Evolutionary conservation across 495 filamentous ascomycete species (phyloP), one percentile per base, ranked within the genome.

Genomic region (Penicillium verhagenii): DNA sequence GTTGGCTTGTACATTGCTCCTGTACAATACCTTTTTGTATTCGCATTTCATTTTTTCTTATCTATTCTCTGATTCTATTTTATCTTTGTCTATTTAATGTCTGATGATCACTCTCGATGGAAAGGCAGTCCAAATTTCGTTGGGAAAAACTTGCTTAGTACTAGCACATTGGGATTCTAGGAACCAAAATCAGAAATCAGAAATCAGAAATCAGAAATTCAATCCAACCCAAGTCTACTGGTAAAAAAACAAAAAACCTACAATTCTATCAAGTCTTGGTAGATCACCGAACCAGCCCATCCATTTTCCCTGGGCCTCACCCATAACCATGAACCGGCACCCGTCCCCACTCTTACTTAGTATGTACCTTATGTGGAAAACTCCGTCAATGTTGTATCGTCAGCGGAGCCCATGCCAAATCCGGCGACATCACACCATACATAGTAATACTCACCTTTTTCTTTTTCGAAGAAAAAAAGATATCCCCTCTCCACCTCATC

Each of bases 1-100:
- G 47, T 58, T 59, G 54, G 54, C 47, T 56, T 66, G 60, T 54
- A 64, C 50, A 66, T 61, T 59, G 56, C 47, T 64, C 24, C 31
- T 67, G 64, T 67, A 64, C 44, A 45, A 64, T 67, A 64, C 35
- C 46, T 48, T 16, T 18, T 35, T 19, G 46, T 16, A 16, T 35
- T n/a, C 33, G n/a, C 16, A 35, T 35, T 35, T 4, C 14, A 16
- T 28, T 47, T 18, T 38, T 23, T 31, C 19, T 47, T 40, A n/a
- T n/a, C 25, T 26, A 4, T 16, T 29, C 23, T 35, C 38, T 37
- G 26, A 31, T 20, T 25, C 11, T 25, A 23, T 28, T 29, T 38
- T 35, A 43, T 43, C 7, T 3, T 29, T 5, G 23, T 39, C 31
- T n/a, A 21, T 48, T 28, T 54, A 38, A 56, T 48, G 8, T 37